Conservation (phyloP, 306 rosid species). For the Clitoria ternatea region DNA sequence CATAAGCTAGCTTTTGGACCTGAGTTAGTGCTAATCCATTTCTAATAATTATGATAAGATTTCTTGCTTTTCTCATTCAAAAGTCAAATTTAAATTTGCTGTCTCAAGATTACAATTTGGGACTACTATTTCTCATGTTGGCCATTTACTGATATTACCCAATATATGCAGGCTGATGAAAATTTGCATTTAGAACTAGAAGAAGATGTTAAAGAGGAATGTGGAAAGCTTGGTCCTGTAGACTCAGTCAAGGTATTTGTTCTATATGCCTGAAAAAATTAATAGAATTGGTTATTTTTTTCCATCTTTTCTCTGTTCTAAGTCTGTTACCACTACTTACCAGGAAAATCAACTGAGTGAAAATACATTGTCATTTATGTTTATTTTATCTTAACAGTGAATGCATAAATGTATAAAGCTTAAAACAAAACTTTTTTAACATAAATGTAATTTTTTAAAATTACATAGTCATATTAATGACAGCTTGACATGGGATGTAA, state of each 20-base stretch:
- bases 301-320: not conserved
- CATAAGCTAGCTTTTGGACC: not conserved
- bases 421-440: no score
- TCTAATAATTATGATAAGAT: not conserved
- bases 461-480: no score
- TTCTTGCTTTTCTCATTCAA: not conserved
- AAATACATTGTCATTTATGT: slow-evolving; percentile 5
- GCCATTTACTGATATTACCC: slow-evolving; percentile 19
- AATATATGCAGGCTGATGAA: slow-evolving; percentile 69
- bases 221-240: slow-evolving; percentile 75
- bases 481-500: not conserved
- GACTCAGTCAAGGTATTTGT: slow-evolving; percentile 72
- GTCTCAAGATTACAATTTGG: not conserved
- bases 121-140: slow-evolving; percentile 17
- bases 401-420: no score
- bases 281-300: not conserved
- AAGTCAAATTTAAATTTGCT: slow-evolving; percentile 7
- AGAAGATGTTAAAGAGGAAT: slow-evolving; percentile 87
- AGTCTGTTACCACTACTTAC: no score
- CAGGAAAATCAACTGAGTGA: not conserved
- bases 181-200: slow-evolving; percentile 65
- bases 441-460: no score
- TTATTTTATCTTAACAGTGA: no score
- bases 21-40: not conserved
- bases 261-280: slow-evolving; percentile 1